Percentiles rank a stretch among this genome's conserved stretches.
Evolutionary conservation across 108 stramenopile species (phyloP).

Genomic region (Skeletonema tropicum): DNA sequence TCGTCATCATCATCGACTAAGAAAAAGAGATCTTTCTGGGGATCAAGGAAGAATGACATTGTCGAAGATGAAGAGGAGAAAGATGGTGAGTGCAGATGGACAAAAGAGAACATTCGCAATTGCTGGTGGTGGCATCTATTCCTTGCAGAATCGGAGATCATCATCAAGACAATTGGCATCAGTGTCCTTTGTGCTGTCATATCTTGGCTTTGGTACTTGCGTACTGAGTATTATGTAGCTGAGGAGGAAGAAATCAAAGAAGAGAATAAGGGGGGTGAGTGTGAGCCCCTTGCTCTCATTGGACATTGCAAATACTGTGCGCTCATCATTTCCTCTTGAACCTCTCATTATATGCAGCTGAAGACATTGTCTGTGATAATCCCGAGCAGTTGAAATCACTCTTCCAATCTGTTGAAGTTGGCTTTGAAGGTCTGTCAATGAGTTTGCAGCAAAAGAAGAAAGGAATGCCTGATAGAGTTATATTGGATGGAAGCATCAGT

Average conservation of each 20-base stretch:
- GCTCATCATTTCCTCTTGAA: background rate
- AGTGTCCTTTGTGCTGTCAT: slow-evolving; percentile 27
- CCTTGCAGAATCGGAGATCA: slow-evolving; percentile 33
- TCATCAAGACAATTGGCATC: slow-evolving; percentile 26
- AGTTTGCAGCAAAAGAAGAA: slow-evolving; percentile 58
- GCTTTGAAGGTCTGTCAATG: slow-evolving; percentile 70
- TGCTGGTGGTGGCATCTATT: slow-evolving; percentile 29
- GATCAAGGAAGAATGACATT: background rate
- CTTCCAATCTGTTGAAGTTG: slow-evolving; percentile 63
- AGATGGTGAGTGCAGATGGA: slow-evolving; percentile 21
- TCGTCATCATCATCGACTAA: slow-evolving; percentile 10
- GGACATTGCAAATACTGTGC: background rate
- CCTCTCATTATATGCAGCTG: slow-evolving; percentile 3
- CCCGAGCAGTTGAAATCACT: slow-evolving; percentile 37
- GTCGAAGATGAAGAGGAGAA: slow-evolving; percentile 8
- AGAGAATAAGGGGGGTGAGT: slow-evolving; percentile 48
- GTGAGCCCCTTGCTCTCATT: slow-evolving; percentile 5
- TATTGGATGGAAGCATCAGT: slow-evolving; percentile 78
- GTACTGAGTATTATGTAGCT: background rate
- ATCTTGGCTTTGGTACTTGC: slow-evolving; percentile 35
- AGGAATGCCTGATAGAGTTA: slow-evolving; percentile 45
- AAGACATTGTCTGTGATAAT: slow-evolving; percentile 48
- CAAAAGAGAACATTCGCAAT: background rate
- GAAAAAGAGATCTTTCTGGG: slow-evolving; percentile 6
- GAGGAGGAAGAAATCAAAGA: slow-evolving; percentile 1